Conservation (phyloP, 139 green algal genomes). For the Picochlorum sp. region DNA sequence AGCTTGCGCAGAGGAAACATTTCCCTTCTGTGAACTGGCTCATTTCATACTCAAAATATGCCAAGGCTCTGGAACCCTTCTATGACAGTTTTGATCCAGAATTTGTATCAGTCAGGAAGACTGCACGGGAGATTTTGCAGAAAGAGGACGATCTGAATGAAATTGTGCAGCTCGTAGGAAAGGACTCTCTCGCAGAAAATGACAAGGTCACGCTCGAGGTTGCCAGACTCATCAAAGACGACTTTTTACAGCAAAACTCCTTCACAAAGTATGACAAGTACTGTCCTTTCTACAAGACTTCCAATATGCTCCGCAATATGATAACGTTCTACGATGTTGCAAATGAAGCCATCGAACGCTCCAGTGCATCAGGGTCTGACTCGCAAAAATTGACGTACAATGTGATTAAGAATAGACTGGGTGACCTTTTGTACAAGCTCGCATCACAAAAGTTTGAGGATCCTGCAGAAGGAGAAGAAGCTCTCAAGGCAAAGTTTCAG, state of each 20-base stretch:
- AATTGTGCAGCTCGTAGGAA: constrained; percentile 99
- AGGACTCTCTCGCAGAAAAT: constrained; percentile 91
- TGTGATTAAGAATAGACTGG: constrained; percentile 87
- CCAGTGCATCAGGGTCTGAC: constrained; percentile 42
- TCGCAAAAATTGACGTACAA: constrained; percentile 88
- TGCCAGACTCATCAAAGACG: constrained; percentile 94
- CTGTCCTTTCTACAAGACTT: constrained; percentile 97
- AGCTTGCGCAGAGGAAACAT: constrained; percentile 99
- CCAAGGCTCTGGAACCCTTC: constrained; percentile 90
- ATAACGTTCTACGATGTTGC: constrained; percentile 66
- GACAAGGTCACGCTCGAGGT: constrained; percentile 98
- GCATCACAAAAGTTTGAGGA: constrained; percentile 96
- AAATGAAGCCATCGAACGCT: constrained; percentile 83
- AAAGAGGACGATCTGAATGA: constrained; percentile 99
- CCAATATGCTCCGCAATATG: constrained; percentile 97
- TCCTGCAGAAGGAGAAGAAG: constrained; percentile 68
- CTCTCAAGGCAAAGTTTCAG: constrained; percentile 57
- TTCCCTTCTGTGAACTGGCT: constrained; percentile 99
- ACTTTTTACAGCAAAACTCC: constrained; percentile 98
- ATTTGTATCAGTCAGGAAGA: constrained; percentile 40
- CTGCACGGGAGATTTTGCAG: constrained; percentile 83
- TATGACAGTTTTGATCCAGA: constrained; percentile 92
- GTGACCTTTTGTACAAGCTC: constrained; percentile 90
- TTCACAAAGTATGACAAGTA: constrained; percentile 95
- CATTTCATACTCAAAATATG: constrained; percentile 99